Evolutionary conservation across 2,329 filamentous ascomycete species (phyloP).

Genomic region (Penicillium thymicola): DNA sequence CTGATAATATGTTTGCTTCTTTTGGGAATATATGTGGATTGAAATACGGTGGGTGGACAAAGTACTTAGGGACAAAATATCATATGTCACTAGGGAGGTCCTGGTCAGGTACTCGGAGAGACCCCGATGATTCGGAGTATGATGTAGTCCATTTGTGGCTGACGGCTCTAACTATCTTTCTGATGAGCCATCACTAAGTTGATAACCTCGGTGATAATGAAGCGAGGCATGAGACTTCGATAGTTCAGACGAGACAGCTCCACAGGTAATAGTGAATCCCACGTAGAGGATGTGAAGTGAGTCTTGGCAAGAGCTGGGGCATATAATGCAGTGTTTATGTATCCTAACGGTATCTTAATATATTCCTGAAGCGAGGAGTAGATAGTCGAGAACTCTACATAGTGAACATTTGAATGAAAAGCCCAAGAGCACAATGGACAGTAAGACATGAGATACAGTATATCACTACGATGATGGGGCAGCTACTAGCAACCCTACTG

Average conservation of each 20-base stretch:
- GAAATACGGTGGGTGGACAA: neutral
- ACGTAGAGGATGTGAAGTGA: neutral
- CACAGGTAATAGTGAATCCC: neutral
- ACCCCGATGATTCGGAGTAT: neutral
- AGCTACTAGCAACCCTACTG: conserved; percentile 3
- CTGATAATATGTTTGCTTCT: neutral
- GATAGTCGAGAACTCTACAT: neutral
- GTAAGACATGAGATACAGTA: neutral
- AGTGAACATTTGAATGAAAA: neutral
- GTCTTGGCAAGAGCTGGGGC: neutral
- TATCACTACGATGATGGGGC: neutral
- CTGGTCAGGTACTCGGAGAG: neutral
- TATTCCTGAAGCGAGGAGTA: neutral
- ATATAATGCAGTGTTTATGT: neutral
- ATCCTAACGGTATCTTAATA: neutral
- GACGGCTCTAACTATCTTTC: neutral
- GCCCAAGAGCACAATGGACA: too few species aligned
- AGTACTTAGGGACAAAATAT: neutral
- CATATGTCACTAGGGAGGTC: neutral
- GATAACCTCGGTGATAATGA: neutral
- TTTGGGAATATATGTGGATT: neutral
- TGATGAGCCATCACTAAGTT: neutral
- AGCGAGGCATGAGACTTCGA: neutral
- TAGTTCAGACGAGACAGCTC: neutral
- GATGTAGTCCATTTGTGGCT: neutral